These are phyloP conservation scores for Phytomonas sp. DNA, from an alignment of 208 protist genomes.

Conservation along the genomic window DNA sequence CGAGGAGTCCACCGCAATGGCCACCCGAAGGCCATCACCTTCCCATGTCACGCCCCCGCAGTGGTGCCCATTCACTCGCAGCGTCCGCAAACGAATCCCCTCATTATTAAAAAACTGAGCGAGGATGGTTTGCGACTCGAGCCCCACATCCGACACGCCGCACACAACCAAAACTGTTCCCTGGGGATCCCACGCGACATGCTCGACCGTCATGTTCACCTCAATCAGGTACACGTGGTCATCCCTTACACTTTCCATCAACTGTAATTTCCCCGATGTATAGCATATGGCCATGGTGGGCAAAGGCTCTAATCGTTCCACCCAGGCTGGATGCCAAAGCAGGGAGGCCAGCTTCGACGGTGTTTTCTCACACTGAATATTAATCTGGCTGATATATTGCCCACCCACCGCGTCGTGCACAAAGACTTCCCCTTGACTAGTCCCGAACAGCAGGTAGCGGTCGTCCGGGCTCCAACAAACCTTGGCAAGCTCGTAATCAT, in stretches of 20 bases:
- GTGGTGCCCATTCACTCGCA: constrained; percentile 82
- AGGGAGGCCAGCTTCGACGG: constrained; percentile 44
- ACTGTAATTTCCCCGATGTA: constrained; percentile 81
- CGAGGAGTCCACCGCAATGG: constrained; percentile 91
- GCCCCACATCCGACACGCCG: constrained; percentile 24
- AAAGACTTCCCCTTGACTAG: constrained; percentile 74
- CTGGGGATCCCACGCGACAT: constrained; percentile 90
- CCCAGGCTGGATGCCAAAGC: constrained; percentile 80
- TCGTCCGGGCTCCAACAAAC: constrained; percentile 95
- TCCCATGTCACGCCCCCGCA: constrained; percentile 92
- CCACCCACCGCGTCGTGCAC: constrained; percentile 83
- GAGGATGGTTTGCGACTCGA: constrained; percentile 31
- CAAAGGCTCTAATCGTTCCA: constrained; percentile 66
- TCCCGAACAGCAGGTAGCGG: constrained; percentile 88
- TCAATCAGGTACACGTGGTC: constrained; percentile 87
- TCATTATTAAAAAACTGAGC: constrained; percentile 93
- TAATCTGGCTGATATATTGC: constrained; percentile 69
- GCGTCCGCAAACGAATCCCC: constrained; percentile 86
- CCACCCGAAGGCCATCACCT: constrained; percentile 88
- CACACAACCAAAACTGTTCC: constrained; percentile 90
- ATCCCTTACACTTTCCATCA: constrained; percentile 88
- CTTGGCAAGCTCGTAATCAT: constrained; percentile 76
- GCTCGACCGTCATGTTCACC: constrained; percentile 60
- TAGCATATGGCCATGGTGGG: constrained; percentile 88
- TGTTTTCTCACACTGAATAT: constrained; percentile 31